Evolutionary conservation across 2,329 filamentous ascomycete genomes (phyloP), one percentile per base, ranked within the genome.

Genomic region (Neofusicoccum sp.): DNA sequence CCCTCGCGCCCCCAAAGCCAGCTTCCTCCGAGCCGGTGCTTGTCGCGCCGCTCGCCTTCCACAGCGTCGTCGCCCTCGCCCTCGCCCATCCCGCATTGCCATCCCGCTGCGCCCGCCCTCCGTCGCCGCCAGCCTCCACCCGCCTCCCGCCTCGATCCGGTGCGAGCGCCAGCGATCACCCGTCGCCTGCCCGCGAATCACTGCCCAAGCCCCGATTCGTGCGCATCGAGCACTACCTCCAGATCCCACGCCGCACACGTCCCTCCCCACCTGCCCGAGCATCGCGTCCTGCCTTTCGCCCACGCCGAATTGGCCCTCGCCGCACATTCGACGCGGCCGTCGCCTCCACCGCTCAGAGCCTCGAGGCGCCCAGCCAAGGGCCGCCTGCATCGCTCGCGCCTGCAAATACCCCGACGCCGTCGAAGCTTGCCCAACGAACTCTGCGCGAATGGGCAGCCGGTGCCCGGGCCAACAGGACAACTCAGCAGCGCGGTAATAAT

Each of bases 401-500:
- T 60, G 56, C 56, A 31, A 31, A 37, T 49, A 49, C 45, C 56
- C 56, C 44, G 31, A 29, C 14, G 39, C 56, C 56, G 31, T 39
- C 33, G 56, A 60, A n/a, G 34, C 43, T 16, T 14, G 43, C 44
- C 56, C 56, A 49, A 41, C 34, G 33, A 16, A 37, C 33, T 41
- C 44, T 49, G 56, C 41, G 36, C 56, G 44, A 41, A 60, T 60
- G 56, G 34, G 43, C 43, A 41, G 34, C 12, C 37, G 56, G 31
- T 34, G 44, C 44, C 36, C 56, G 56, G 33, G 22, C 34, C 44
- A 48, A 48, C 43, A 9, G 36, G 44, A 60, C 56, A 60, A 39
- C 45, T 60, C 56, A 60, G 56, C 56, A 59, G 56, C 28, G 33
- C 34, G 44, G 56, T 31, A 36, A 43, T 44, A 43, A 49, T 48